Evolutionary conservation across 179 eudicot genomes (phyloP), one percentile per base, ranked within the genome.

Genomic region (Vitellaria paradoxa): DNA sequence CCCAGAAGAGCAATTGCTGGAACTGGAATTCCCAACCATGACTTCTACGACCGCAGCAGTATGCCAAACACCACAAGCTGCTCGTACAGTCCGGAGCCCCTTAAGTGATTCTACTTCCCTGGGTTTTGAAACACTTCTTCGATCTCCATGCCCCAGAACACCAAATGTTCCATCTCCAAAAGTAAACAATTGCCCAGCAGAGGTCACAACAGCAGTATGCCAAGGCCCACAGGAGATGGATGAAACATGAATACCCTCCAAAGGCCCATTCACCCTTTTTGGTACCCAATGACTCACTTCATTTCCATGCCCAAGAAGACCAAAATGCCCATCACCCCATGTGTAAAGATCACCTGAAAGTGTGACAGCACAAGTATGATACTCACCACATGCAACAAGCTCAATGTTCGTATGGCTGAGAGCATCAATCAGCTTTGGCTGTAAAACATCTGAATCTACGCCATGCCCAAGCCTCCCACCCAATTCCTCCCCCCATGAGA

Each of bases 141-240:
- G 90, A 84, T 96, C 97, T 67, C 99, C 97, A 72, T 96, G 99
- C 70, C 99, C 99, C 76, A 96, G 85, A 85, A 89, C 97, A 70
- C 99, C 99, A 69, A 95, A 95, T n/a, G 97, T 95, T 46, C 99
- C 99, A 85, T 95, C 98, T 42, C 99, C 99, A 79, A 93, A 96
- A 61, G 99, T 96, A 80, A 92, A 96, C 77, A 96, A 81, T 72
- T 93, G 99, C 42, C 99, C 99, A 42, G 99, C 87, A 67, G 99
- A 96, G 68, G 99, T 93, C 78, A 96, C 99, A 53, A 93, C 96
- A 85, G 99, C 98, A 52, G 98, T 93, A 79, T 96, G 99, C 99
- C 99, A 96, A 59, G 98, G 98, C 79, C 99, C 99, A 84, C 99
- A 96, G 52, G 98, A 87, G 46, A 96, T 88, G 52, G 89, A 92